Percentiles rank a stretch among this genome's conserved stretches.
Conservation (phyloP, 2,329 filamentous ascomycete genomes). For the Venturiaceae sp. region DNA sequence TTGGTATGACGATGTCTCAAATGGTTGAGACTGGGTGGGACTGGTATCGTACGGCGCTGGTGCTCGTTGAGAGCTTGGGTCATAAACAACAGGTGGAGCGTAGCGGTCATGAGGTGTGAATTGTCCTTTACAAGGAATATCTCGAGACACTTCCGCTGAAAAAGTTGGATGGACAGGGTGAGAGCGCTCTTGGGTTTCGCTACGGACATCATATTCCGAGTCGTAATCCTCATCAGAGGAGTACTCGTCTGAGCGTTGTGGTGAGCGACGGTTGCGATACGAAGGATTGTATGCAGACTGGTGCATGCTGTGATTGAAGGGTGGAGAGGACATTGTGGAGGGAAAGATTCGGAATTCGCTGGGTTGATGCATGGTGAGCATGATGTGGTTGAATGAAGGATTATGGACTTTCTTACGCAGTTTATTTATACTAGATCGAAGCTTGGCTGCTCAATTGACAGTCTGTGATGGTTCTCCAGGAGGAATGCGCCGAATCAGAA, state of each 20-base stretch:
- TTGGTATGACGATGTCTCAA: background rate
- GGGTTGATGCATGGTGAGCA: background rate
- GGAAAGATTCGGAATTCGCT: background rate
- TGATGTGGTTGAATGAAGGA: background rate
- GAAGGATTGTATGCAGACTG: background rate
- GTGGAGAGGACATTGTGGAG: background rate
- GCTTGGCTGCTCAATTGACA: background rate
- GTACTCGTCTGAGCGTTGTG: background rate
- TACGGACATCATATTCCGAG: background rate
- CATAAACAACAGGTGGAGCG: background rate
- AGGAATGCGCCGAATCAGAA: background rate
- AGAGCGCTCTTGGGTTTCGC: background rate
- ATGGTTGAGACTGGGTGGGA: background rate
- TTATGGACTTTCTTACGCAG: background rate
- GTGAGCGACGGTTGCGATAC: background rate
- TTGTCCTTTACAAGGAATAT: background rate
- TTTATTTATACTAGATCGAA: background rate
- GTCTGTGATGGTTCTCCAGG: background rate
- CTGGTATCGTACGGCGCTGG: background rate
- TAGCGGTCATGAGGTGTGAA: background rate
- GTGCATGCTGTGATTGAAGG: constrained; percentile 1
- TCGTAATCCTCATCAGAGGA: background rate
- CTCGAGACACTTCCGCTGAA: background rate
- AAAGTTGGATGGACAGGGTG: background rate
- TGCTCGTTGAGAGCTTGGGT: background rate